Base-by-base conservation (phyloP, 441 rosid genomes). In the Populus hybrid region DNA sequence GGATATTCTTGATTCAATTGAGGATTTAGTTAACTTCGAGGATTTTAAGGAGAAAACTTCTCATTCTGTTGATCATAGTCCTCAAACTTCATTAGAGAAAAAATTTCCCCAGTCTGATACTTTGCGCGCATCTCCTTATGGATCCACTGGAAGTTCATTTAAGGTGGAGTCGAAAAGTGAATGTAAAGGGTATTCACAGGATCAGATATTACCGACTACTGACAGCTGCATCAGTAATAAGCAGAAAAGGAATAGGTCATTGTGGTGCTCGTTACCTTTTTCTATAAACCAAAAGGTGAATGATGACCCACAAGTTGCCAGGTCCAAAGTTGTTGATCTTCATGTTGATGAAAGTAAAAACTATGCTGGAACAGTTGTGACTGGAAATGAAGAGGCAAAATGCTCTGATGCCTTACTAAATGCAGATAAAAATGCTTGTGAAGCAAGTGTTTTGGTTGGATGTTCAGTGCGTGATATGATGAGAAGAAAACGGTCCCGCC, bases 1-100 rank as follows among this genome's bases (percentile, higher is more conserved):
- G 86, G 98, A 97, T 79, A 97, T 97, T 85, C 95, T 97, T 82
- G 98, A 94, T 91, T 91, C 99, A 28, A 73, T 92, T 82, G 94
- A 85, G 83, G 93, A 89, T 84, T 78, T 77, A 66, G 65, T 77
- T 66, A 83, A 88, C 73, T 71, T 78, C 18, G 90, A 87, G 81
- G 85, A 69, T 80, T 86, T 75, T 66, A 88, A 87, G 77, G 90
- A 82, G 74, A 78, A 77, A 84, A 77, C 75, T 76, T 76, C 84
- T 78, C 71, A 38, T 75, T 83, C 82, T 63, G 74, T 68, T 77
- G 79, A 77, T 78, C 79, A 61, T 59, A 73, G 79, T 66, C 74
- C 72, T 81, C 78, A 77, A 72, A 79, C 85, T 79, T 86, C 89
- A 79, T 68, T 84, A 59, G 79, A 84, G 78, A 84, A 82, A 85